Conservation (phyloP, 352 stramenopile genomes). For the Phytophthora pistaciae region DNA sequence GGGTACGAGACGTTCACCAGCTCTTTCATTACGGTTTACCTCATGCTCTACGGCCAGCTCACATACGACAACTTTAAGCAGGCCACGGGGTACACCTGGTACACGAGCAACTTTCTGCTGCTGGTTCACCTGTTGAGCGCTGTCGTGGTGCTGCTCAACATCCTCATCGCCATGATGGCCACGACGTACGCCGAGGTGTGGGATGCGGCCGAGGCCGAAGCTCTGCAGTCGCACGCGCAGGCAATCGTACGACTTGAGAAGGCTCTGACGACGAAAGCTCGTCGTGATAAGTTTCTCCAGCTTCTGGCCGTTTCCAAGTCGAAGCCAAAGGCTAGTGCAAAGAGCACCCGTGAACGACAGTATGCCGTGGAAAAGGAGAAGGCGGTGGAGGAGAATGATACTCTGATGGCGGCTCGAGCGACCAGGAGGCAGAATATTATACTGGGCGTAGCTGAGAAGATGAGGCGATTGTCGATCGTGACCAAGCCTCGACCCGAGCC, state of each 20-base stretch:
- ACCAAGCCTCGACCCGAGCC: constrained; percentile 19
- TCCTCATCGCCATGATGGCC: constrained; percentile 82
- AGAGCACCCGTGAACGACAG: constrained; percentile 12
- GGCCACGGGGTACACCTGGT: constrained; percentile 50
- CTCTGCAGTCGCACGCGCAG: constrained; percentile 60
- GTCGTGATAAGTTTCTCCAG: constrained; percentile 49
- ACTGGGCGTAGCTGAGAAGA: constrained; percentile 24
- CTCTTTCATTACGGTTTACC: constrained; percentile 76
- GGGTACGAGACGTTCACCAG: constrained; percentile 71
- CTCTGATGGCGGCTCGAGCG: constrained; percentile 12
- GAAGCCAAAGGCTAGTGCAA: constrained; percentile 28
- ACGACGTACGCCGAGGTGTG: constrained; percentile 68
- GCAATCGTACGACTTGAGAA: constrained; percentile 67
- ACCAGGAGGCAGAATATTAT: constrained; percentile 29
- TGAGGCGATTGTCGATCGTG: constrained; percentile 23
- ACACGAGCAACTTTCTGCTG: constrained; percentile 62
- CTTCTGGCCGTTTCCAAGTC: constrained; percentile 37
- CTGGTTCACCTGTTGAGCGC: constrained; percentile 61
- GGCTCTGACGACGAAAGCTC: constrained; percentile 42
- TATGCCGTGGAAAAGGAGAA: constrained; percentile 19
- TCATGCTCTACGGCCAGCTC: constrained; percentile 80
- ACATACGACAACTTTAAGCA: constrained; percentile 56
- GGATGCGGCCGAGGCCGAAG: constrained; percentile 65
- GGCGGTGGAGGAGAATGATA: constrained; percentile 8
- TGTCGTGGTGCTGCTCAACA: constrained; percentile 76